Conservation (phyloP, 2,329 filamentous ascomycete species). For the Diaporthe caulivora region DNA sequence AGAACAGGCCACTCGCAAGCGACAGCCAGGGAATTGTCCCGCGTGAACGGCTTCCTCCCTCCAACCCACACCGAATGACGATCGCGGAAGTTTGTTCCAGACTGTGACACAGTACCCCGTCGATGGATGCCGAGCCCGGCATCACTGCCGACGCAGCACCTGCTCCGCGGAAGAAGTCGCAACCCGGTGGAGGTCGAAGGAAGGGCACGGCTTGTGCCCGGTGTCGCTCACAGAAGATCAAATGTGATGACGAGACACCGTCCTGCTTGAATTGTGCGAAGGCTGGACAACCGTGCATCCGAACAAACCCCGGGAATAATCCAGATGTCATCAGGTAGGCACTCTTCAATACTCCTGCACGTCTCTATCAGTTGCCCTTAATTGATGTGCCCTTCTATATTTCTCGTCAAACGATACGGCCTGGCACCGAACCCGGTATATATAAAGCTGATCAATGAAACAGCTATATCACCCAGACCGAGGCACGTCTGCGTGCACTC, state of each 20-base stretch:
- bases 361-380: not conserved
- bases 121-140: slow-evolving; percentile 1
- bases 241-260: slow-evolving; percentile 47
- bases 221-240: slow-evolving; percentile 50
- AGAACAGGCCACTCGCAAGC: not conserved
- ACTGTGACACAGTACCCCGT: slow-evolving; percentile 28
- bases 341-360: too few relatives aligned
- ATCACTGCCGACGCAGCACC: slow-evolving; percentile 18
- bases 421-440: not conserved
- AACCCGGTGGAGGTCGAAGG: slow-evolving; percentile 32
- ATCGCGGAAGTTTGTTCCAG: not conserved
- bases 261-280: slow-evolving; percentile 49
- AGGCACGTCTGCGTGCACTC: slow-evolving; percentile 39
- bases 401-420: not conserved
- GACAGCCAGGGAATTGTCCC: not conserved
- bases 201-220: slow-evolving; percentile 50
- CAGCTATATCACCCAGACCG: slow-evolving; percentile 34
- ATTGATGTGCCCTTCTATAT: not conserved
- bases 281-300: slow-evolving; percentile 47
- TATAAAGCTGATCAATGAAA: slow-evolving; percentile 6
- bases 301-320: slow-evolving; percentile 39
- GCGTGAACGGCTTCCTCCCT: not conserved
- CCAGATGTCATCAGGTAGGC: slow-evolving; percentile 38
- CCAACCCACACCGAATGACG: not conserved
- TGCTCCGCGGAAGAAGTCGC: slow-evolving; percentile 2